A percentile compares a stretch with the other conserved stretches of the same genome.
These are phyloP conservation scores for Sugiyamaella neomexicana DNA, from an alignment of 1,139 yeast species.

Conservation along the genomic window DNA sequence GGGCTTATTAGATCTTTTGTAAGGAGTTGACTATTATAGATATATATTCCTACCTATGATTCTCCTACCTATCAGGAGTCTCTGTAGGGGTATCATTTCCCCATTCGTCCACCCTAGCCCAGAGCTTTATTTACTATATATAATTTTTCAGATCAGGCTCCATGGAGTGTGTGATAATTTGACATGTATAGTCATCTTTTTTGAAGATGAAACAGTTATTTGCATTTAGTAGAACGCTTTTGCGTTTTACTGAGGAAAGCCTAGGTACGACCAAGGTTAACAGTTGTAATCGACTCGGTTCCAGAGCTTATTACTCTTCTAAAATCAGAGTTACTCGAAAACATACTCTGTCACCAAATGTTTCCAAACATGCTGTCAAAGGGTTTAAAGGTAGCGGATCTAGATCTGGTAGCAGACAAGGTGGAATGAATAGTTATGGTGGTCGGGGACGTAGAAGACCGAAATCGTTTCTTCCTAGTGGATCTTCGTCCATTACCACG, in stretches of 20 bases:
- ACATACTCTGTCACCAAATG: constrained; percentile 13
- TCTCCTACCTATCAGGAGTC: too few relatives aligned
- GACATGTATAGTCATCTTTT: neutral
- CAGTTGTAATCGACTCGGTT: neutral
- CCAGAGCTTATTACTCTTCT: constrained; percentile 1
- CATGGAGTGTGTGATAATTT: neutral
- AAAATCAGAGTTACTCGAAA: constrained; percentile 2
- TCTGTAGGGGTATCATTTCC: too few relatives aligned
- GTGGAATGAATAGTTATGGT: neutral
- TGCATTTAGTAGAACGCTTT: neutral
- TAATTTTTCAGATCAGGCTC: neutral
- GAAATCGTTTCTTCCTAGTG: constrained; percentile 15
- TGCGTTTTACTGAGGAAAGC: neutral
- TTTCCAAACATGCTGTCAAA: constrained; percentile 1
- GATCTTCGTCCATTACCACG: constrained; percentile 19
- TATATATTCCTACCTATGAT: too few relatives aligned
- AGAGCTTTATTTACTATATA: neutral
- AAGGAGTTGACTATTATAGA: too few relatives aligned
- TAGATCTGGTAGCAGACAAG: neutral
- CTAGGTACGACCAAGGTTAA: neutral
- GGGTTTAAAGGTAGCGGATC: neutral
- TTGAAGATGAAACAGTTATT: constrained; percentile 1
- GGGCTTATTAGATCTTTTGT: too few relatives aligned
- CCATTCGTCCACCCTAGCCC: neutral
- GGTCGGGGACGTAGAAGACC: neutral